A percentile compares a stretch with the other conserved stretches of the same genome.
These are phyloP conservation scores for Coniochaeta sp. DNA, from an alignment of 2,329 filamentous ascomycete genomes.

Conservation along the genomic window DNA sequence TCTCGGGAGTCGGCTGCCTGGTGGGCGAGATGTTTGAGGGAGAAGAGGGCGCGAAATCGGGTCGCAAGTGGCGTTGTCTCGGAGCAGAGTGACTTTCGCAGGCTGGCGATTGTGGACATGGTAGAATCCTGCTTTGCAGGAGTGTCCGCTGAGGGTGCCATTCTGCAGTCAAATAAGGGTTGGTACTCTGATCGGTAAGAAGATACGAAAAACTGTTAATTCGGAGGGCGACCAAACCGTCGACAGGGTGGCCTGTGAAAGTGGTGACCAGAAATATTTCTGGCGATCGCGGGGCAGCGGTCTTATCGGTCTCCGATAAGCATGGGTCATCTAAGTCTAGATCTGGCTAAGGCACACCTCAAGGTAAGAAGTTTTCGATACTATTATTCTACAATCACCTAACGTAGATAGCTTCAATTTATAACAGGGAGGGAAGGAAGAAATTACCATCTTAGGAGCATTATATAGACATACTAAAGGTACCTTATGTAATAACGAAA, in stretches of 20 bases:
- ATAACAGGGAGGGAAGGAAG: no score
- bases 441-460: no score
- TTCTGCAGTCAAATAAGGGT: neutral
- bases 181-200: neutral
- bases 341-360: no score
- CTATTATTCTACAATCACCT: no score
- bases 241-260: neutral
- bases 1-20: conserved; percentile 41
- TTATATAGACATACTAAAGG: no score
- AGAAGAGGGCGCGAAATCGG: conserved; percentile 95
- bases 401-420: no score
- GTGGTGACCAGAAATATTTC: conserved; percentile 1
- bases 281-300: neutral
- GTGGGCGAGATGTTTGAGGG: conserved; percentile 85
- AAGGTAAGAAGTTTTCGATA: neutral
- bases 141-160: neutral
- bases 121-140: neutral
- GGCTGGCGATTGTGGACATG: conserved; percentile 44
- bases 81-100: conserved; percentile 71
- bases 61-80: conserved; percentile 77
- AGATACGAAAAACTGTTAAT: neutral
- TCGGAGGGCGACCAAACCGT: neutral
- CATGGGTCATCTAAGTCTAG: no score
- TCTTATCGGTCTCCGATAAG: conserved; percentile 1
- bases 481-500: no score